phyloP scores from a whole-genome alignment of 192 early-diverging fungal species.

The Gonapodya prolifera region DNA sequence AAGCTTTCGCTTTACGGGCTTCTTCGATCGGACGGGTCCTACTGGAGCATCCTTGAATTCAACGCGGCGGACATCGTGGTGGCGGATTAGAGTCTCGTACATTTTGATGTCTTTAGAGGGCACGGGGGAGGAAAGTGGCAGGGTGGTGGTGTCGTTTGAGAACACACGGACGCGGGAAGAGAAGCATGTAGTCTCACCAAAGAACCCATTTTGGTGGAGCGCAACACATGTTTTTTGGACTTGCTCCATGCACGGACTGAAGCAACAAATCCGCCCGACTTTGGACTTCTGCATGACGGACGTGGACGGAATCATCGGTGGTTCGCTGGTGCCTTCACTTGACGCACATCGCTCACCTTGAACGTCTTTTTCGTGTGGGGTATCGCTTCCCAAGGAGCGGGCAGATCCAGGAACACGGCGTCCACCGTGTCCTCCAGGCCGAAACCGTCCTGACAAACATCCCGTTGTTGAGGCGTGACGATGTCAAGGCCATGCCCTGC shows the following conservation, averaged over 20 bases:
- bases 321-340: not conserved
- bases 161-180: too few species aligned
- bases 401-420: conserved; percentile 92
- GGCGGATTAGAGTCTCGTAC: conserved; percentile 82
- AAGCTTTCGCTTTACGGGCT: too few species aligned
- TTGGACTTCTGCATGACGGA: conserved; percentile 33
- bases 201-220: conserved; percentile 70
- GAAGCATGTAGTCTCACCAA: too few species aligned
- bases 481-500: conserved; percentile 58
- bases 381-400: conserved; percentile 91
- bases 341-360: conserved; percentile 16
- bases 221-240: conserved; percentile 66
- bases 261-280: conserved; percentile 81
- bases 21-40: too few species aligned
- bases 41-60: too few species aligned
- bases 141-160: not conserved
- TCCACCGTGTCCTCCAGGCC: conserved; percentile 54
- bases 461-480: conserved; percentile 62
- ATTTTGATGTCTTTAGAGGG: conserved; percentile 57
- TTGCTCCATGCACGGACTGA: conserved; percentile 95
- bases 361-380: conserved; percentile 72
- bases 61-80: conserved; percentile 65
- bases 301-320: not conserved
- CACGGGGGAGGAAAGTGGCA: not conserved
- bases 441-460: conserved; percentile 86